Base-by-base conservation (phyloP, 2,329 filamentous ascomycete species). In the Hypocreales sp. region DNA sequence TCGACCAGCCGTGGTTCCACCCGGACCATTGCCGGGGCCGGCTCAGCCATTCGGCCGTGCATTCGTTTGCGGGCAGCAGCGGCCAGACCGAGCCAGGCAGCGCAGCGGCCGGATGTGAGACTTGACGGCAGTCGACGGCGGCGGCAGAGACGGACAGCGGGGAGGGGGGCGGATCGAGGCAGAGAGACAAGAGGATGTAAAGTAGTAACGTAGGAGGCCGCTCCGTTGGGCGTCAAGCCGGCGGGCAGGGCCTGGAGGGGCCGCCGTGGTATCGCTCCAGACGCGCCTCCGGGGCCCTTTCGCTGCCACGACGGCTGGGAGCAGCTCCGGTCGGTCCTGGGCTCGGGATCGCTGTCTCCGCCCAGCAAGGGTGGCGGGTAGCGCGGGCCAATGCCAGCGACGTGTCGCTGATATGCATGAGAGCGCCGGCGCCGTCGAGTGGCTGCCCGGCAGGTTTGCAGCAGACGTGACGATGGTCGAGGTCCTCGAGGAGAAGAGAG, bases 401-500 rank as follows among this genome's bases (percentile, higher is more conserved):
- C 36, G 38, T 38, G 31, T 34, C 35, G 32, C 38, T 30, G 32
- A 35, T 31, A 30, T 36, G 37, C 36, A 39, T 35, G 35, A 31
- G 32, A n/a, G n/a, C 31, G 24, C 29, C 28, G 22, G 28, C 25
- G 26, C 25, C 27, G 27, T 29, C 27, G 26, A 30, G 35, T 36
- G 35, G 35, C 30, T 33, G 34, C 31, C 26, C 16, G 23, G 16
- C 25, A 34, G 28, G 20, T 28, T 33, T 21, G 25, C 25, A 14
- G 26, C 25, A 22, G 16, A 21, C 40, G 42, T 33, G 46, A 46
- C 37, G 43, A 49, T 45, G 36, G 40, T 49, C 42, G 42, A 48
- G 25, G 48, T 44, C 46, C 46, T 48, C n/a, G 39, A 35, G 41
- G 40, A 44, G 47, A 46, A 40, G 41, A 47, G 48, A 51, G 45